Conservation (phyloP, 371 early-diverging fungal species). For the Dipsacomyces acuminosporus region DNA sequence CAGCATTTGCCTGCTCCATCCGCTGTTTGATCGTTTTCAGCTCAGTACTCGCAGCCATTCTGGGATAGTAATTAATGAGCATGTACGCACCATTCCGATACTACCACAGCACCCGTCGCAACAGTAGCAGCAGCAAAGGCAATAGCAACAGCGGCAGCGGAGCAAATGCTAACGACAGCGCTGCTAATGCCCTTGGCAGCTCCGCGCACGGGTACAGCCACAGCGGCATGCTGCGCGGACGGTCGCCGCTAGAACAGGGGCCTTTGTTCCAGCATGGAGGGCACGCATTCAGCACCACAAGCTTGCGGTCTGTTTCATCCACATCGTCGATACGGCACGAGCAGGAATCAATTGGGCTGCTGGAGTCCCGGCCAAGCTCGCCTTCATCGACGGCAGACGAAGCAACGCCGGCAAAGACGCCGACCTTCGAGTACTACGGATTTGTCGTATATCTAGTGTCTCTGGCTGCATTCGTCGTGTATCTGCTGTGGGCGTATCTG, state of each 20-base stretch:
- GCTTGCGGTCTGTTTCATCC: constrained; percentile 6
- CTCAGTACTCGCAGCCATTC: too few species aligned
- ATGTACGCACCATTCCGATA: constrained; percentile 12
- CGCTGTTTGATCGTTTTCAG: too few species aligned
- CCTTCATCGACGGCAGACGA: constrained; percentile 19
- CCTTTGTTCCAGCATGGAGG: not conserved
- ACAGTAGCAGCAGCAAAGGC: not conserved
- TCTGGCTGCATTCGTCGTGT: constrained; percentile 64
- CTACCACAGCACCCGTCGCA: constrained; percentile 5
- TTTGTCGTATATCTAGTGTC: constrained; percentile 81
- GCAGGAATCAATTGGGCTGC: constrained; percentile 15
- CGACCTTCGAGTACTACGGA: constrained; percentile 78
- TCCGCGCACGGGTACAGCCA: constrained; percentile 5
- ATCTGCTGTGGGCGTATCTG: constrained; percentile 74
- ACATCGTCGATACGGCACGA: constrained; percentile 15
- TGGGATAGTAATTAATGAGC: constrained; percentile 9
- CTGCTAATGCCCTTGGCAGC: not conserved
- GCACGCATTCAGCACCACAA: not conserved
- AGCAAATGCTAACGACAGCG: not conserved
- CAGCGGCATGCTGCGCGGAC: constrained; percentile 11
- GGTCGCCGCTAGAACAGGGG: constrained; percentile 5
- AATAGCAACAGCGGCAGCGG: not conserved
- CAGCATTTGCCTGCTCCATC: too few species aligned
- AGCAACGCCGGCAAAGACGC: constrained; percentile 54
- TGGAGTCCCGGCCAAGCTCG: constrained; percentile 21